These are phyloP conservation scores for Plantago ovata DNA, from an alignment of 257 asterid genomes.

Conservation along the genomic window DNA sequence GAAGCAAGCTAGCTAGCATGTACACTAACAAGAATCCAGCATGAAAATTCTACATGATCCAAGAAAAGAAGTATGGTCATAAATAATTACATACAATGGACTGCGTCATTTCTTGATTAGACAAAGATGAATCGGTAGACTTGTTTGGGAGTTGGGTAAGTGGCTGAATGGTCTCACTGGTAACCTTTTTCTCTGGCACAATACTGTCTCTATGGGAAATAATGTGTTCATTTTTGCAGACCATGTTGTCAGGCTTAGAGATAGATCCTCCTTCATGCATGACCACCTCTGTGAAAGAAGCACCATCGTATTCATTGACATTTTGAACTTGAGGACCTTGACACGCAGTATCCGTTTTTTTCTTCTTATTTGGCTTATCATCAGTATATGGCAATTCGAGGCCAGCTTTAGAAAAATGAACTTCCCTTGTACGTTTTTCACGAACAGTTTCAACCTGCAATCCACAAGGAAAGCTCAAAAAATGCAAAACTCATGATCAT, in stretches of 20 bases:
- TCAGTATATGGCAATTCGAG: conserved; percentile 46
- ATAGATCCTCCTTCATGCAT: conserved; percentile 13
- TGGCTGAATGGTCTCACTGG: conserved; percentile 12
- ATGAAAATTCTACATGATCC: too few relatives aligned
- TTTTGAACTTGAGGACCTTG: conserved; percentile 25
- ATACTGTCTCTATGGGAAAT: too few relatives aligned
- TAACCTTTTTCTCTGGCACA: too few relatives aligned
- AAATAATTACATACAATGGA: conserved; percentile 35
- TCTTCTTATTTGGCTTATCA: conserved; percentile 42
- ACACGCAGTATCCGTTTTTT: conserved; percentile 23
- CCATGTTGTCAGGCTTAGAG: conserved; percentile 20
- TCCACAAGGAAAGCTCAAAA: conserved; percentile 11
- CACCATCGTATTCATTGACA: conserved; percentile 9
- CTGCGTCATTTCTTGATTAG: conserved; percentile 22
- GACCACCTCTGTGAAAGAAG: conserved; percentile 21
- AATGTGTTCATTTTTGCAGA: conserved; percentile 19
- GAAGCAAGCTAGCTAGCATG: neutral
- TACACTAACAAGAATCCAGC: neutral
- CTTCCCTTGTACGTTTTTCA: conserved; percentile 77
- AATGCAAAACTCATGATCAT: neutral
- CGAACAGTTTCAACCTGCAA: conserved; percentile 78
- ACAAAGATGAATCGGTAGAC: conserved; percentile 17
- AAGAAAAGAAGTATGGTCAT: neutral
- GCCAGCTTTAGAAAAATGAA: conserved; percentile 66
- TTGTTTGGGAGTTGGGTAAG: conserved; percentile 26